These are phyloP conservation scores for Sporothrix humicola DNA, from an alignment of 2,329 filamentous ascomycete species.

Conservation along the genomic window DNA sequence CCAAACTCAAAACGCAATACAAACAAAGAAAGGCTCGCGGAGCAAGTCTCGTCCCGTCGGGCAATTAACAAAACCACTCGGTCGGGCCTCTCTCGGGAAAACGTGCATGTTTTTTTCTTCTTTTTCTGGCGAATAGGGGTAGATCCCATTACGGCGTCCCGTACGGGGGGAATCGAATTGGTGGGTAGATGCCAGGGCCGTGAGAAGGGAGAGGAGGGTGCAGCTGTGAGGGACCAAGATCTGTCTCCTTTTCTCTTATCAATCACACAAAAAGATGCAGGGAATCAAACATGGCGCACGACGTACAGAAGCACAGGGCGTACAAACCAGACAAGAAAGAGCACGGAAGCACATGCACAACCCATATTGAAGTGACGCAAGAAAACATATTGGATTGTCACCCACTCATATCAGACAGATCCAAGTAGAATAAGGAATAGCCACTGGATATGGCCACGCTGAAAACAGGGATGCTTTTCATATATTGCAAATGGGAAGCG, in stretches of 20 bases:
- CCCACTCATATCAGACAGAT: background rate
- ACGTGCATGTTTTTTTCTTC: background rate
- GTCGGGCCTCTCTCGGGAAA: background rate
- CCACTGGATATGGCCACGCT: background rate
- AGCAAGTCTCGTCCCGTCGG: background rate
- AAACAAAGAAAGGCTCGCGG: background rate
- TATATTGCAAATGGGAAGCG: background rate
- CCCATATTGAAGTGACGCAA: slow-evolving; percentile 14
- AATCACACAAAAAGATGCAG: slow-evolving; percentile 15
- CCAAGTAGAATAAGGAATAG: background rate
- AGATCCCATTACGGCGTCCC: background rate
- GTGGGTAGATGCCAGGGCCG: background rate
- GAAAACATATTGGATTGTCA: background rate
- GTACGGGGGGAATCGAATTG: background rate
- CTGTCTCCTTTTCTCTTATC: background rate
- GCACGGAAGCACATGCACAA: slow-evolving; percentile 10
- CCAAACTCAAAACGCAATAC: too few species aligned
- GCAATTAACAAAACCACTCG: slow-evolving; percentile 7
- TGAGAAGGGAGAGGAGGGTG: background rate
- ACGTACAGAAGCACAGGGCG: background rate
- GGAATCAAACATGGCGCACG: background rate
- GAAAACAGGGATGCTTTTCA: background rate
- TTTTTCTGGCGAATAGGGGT: background rate
- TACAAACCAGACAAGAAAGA: background rate
- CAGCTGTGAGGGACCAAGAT: background rate